phyloP scores from a whole-genome alignment of 345 rosid species.

The Ceriops decandra region DNA sequence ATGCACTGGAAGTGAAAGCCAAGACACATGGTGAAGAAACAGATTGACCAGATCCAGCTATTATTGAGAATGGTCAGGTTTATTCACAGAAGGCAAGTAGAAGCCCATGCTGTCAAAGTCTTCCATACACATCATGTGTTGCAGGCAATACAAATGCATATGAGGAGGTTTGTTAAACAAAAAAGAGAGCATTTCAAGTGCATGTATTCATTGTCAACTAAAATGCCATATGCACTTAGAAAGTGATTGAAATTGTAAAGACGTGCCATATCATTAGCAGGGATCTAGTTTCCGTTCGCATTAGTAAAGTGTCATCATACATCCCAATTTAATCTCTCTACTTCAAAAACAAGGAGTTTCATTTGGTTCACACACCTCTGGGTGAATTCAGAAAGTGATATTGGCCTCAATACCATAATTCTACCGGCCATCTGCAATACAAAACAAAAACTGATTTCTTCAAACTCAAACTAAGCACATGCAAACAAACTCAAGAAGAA shows the following conservation, averaged over 20 bases:
- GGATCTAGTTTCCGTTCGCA: neutral
- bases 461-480: constrained; percentile 2
- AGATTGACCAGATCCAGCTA: neutral
- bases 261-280: neutral
- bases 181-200: neutral
- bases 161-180: neutral
- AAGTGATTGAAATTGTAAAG: neutral
- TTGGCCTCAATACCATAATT: constrained; percentile 67
- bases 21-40: neutral
- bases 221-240: neutral
- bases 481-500: constrained; percentile 6
- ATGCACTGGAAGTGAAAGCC: no score
- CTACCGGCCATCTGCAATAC: constrained; percentile 77
- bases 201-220: neutral
- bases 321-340: neutral
- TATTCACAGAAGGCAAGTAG: neutral
- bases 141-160: neutral
- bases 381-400: constrained; percentile 69
- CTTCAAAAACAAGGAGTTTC: neutral
- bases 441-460: constrained; percentile 2
- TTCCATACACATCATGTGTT: neutral
- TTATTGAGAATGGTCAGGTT: neutral
- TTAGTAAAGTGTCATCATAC: neutral
- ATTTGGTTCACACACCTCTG: constrained; percentile 47
- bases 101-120: no score